Evolutionary conservation across 139 green algal genomes (phyloP).

Genomic region (Chlorella vulgaris): DNA sequence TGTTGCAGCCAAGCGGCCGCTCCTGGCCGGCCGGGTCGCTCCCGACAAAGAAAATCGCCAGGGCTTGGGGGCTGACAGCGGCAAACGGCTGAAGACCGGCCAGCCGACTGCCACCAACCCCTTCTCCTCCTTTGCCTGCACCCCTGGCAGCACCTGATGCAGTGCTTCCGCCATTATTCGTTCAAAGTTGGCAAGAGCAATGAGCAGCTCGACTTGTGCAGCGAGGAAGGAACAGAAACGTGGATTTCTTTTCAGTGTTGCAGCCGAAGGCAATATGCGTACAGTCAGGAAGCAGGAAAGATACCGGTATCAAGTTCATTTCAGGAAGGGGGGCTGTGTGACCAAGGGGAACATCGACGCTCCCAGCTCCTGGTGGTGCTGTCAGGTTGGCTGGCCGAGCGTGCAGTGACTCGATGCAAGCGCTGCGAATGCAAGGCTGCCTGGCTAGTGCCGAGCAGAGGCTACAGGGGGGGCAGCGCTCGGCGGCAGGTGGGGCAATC

Average conservation of each 20-base stretch:
- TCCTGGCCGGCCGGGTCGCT: neutral
- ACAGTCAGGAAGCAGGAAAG: no score
- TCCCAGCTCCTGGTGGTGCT: neutral
- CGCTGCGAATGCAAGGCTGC: neutral
- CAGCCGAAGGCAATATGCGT: no score
- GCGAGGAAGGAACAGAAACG: no score
- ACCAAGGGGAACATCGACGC: neutral
- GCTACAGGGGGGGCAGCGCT: constrained; percentile 71
- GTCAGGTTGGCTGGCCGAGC: neutral
- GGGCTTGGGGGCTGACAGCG: neutral
- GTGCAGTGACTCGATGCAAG: neutral
- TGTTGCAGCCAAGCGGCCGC: neutral
- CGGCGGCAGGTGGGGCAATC: constrained; percentile 88
- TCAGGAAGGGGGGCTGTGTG: no score
- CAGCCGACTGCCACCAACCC: neutral
- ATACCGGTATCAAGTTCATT: neutral
- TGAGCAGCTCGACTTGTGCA: no score
- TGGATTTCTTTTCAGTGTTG: no score
- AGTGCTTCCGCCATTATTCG: no score
- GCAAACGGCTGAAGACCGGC: constrained; percentile 2
- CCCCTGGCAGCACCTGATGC: no score
- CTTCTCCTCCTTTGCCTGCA: constrained; percentile 14
- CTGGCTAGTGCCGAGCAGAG: no score
- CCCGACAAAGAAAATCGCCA: constrained; percentile 10
- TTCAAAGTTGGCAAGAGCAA: no score